Evolutionary conservation across 163 green algal species (phyloP).

Genomic region (Chlamydomonas reinhardtii): DNA sequence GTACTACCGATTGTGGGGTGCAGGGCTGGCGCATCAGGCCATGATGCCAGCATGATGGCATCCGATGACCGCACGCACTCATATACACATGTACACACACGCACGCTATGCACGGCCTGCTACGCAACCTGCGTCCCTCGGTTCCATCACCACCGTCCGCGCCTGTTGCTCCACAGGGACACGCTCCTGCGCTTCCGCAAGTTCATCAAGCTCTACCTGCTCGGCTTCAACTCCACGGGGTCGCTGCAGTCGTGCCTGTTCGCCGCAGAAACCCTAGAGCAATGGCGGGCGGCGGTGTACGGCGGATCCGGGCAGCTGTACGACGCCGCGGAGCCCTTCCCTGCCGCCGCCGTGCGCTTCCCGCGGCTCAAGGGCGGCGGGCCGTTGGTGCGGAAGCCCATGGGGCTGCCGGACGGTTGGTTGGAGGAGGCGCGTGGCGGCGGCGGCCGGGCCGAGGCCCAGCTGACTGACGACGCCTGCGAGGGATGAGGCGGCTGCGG

Average conservation of each 20-base stretch:
- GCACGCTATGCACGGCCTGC: no score
- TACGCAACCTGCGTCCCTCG: no score
- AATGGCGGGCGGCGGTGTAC: slow-evolving; percentile 50
- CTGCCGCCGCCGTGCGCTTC: slow-evolving; percentile 22
- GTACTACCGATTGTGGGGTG: no score
- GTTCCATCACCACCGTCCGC: no score
- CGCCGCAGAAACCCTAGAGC: slow-evolving; percentile 20
- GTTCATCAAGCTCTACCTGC: slow-evolving; percentile 61
- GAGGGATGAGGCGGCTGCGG: slow-evolving; percentile 40
- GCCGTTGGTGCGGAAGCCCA: not conserved
- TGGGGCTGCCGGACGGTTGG: slow-evolving; percentile 58
- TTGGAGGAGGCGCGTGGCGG: slow-evolving; percentile 41
- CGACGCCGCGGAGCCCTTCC: slow-evolving; percentile 52
- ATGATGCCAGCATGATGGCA: no score
- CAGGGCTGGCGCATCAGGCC: no score
- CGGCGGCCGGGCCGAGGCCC: slow-evolving; percentile 5
- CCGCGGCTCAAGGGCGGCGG: slow-evolving; percentile 59
- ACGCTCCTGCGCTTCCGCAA: slow-evolving; percentile 63
- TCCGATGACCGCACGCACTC: no score
- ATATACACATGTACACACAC: no score
- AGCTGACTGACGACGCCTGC: slow-evolving; percentile 43
- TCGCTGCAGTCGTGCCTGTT: slow-evolving; percentile 49
- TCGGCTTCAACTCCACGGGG: slow-evolving; percentile 45
- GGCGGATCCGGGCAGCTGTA: not conserved
- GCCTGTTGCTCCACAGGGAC: slow-evolving; percentile 22